Base-by-base conservation (phyloP, 176 grass and related monocot genomes). In the Triticum monococcum region DNA sequence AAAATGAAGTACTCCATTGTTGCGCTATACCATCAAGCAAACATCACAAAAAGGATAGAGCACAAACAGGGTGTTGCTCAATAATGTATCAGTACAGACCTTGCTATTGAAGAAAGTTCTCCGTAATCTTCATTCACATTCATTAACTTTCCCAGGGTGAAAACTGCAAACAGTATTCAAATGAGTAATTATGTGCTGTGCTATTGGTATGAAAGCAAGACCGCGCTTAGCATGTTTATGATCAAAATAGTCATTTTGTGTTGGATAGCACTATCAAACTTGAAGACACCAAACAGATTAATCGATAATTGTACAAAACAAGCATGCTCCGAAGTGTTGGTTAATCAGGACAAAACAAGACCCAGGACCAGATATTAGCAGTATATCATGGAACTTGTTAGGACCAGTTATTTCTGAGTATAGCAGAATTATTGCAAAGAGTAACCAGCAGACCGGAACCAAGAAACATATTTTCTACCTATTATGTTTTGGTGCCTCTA, bases 131-230 rank as follows among this genome's bases (percentile, higher is more conserved):
- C 90, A 68, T 91, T 87, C 66, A 96, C 92, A 36, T 96, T 94
- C 97, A 98, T 98, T 56, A 94, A 65, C 78, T 96, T 96, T 60
- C 86, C 94, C 1, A 98, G 92, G 37, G 90, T 96, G 84, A 94
- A 96, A 91, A 98, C 94, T 98, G 78, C 83, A 86, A 62, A 30
- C 28, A 30, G 3, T 2, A 81, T 65, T 74, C 6, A 57, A 31
- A 43, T 22, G 61, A 70, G 76, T 83, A 79, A 43, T 65, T 20
- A 14, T 65, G 31, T 75, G n/a, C 23, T 56, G 17, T 33, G 8
- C 9, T 46, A 17, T 52, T 80, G 14, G 62, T 56, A 72, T 24
- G 22, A 50, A 73, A 86, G 57, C 22, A 75, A 66, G 23, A 72
- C 5, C 5, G 46, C 78, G 23, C 7, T 65, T 46, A 52, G 31